Percentiles rank a stretch among this genome's conserved stretches.
phyloP scores from a whole-genome alignment of 139 green algal genomes.

The Gonium pectorale region DNA sequence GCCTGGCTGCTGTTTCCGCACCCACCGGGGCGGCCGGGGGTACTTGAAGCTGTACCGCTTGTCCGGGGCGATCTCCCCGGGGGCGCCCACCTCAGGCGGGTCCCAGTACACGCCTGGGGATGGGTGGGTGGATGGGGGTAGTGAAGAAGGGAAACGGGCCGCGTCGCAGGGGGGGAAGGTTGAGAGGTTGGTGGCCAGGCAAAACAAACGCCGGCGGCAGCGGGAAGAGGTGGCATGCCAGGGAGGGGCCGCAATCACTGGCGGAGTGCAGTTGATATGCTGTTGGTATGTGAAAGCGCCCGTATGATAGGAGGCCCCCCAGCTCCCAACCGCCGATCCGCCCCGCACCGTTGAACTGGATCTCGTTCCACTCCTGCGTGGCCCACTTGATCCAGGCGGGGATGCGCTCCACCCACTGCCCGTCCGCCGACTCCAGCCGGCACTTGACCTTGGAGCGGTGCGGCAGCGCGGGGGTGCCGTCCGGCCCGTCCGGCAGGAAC shows the following conservation, averaged over 20 bases:
- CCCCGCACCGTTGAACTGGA: constrained; percentile 87
- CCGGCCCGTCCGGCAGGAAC: constrained; percentile 86
- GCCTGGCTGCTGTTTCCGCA: too few species aligned
- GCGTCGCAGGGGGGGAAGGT: too few species aligned
- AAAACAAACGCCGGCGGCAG: too few species aligned
- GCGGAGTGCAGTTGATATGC: too few species aligned
- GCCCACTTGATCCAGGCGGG: constrained; percentile 96
- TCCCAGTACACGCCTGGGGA: constrained; percentile 84
- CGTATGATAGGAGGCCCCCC: too few species aligned
- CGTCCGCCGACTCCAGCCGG: constrained; percentile 81
- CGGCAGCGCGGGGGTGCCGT: constrained; percentile 80
- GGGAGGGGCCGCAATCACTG: too few species aligned
- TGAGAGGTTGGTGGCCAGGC: too few species aligned
- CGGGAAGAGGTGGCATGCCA: neutral
- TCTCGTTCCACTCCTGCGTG: constrained; percentile 93
- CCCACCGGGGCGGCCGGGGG: constrained; percentile 79
- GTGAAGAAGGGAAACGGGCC: too few species aligned
- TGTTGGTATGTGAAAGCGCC: too few species aligned
- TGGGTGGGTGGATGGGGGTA: too few species aligned
- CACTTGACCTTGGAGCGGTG: constrained; percentile 87
- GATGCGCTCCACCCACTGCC: constrained; percentile 91
- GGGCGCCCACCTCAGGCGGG: constrained; percentile 66
- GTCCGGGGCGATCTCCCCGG: constrained; percentile 70
- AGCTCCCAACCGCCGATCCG: neutral
- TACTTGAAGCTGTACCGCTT: constrained; percentile 96